A percentile compares a stretch with the other conserved stretches of the same genome.
Conservation (phyloP, 805 yeast species). For the Tanozyma kutaoensis region DNA sequence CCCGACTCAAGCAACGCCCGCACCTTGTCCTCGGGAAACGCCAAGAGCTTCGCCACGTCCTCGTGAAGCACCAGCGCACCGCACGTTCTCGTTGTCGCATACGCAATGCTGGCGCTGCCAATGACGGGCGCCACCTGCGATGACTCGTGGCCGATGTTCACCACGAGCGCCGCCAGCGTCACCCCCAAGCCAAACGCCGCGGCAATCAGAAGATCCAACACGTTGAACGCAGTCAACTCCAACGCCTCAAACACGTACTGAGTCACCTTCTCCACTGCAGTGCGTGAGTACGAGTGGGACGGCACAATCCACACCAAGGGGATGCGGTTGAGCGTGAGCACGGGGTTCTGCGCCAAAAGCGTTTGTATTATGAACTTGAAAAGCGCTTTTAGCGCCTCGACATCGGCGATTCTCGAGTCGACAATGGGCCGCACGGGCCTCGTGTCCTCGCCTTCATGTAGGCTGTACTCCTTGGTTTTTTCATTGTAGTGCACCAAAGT, state of each 20-base stretch:
- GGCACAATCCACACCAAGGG: slow-evolving; percentile 62
- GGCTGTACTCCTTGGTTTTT: slow-evolving; percentile 20
- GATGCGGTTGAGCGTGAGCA: slow-evolving; percentile 45
- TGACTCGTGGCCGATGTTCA: slow-evolving; percentile 68
- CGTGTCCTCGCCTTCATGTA: slow-evolving; percentile 12
- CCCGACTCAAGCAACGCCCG: slow-evolving; percentile 63
- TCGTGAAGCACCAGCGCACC: slow-evolving; percentile 63
- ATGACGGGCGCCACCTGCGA: slow-evolving; percentile 73
- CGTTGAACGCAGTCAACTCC: slow-evolving; percentile 58
- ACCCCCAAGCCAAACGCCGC: slow-evolving; percentile 63
- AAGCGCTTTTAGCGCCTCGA: slow-evolving; percentile 58
- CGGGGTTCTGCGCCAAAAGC: slow-evolving; percentile 21
- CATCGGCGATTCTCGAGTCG: slow-evolving; percentile 49
- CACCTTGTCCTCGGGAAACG: slow-evolving; percentile 46
- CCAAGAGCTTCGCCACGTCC: slow-evolving; percentile 37
- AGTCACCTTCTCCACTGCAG: slow-evolving; percentile 55
- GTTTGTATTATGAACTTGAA: slow-evolving; percentile 31
- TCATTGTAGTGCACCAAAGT: slow-evolving; percentile 51
- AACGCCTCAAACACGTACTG: slow-evolving; percentile 64
- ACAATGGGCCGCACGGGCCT: slow-evolving; percentile 54
- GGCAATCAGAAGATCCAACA: slow-evolving; percentile 57
- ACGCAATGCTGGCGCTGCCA: slow-evolving; percentile 50
- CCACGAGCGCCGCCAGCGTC: slow-evolving; percentile 52
- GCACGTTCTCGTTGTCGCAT: slow-evolving; percentile 36
- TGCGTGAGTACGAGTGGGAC: slow-evolving; percentile 50